Percentiles rank a stretch among this genome's conserved stretches.
phyloP scores from a whole-genome alignment of 805 yeast genomes.

The Yarrowia porcina region DNA sequence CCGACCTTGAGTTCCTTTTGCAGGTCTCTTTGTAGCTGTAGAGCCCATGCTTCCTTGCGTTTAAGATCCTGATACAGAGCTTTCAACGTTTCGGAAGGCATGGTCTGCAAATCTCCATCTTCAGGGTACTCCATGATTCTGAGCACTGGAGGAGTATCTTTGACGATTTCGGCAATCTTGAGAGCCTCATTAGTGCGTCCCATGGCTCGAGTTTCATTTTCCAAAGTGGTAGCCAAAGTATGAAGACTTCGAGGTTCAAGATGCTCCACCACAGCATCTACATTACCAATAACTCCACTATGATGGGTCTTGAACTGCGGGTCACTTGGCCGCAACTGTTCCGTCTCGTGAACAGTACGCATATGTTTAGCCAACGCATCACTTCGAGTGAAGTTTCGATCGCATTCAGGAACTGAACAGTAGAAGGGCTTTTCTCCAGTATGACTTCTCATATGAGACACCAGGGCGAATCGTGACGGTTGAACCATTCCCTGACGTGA shows the following conservation, averaged over 20 bases:
- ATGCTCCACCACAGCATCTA: slow-evolving; percentile 16
- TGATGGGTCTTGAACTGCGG: slow-evolving; percentile 25
- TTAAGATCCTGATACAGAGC: slow-evolving; percentile 29
- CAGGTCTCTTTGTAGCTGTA: slow-evolving; percentile 33
- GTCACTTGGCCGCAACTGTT: slow-evolving; percentile 30
- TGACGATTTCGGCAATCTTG: background rate
- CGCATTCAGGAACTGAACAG: slow-evolving; percentile 67
- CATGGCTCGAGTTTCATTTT: background rate
- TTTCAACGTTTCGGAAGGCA: background rate
- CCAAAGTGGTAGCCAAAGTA: slow-evolving; percentile 11
- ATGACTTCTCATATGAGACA: slow-evolving; percentile 63
- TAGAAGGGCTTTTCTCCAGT: slow-evolving; percentile 64
- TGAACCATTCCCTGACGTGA: slow-evolving; percentile 49
- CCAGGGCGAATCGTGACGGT: slow-evolving; percentile 55
- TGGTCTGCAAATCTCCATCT: slow-evolving; percentile 1
- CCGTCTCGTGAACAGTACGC: slow-evolving; percentile 54
- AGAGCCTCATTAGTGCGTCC: slow-evolving; percentile 3
- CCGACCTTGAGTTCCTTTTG: slow-evolving; percentile 31
- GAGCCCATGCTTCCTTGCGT: slow-evolving; percentile 38
- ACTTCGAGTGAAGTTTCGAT: slow-evolving; percentile 53
- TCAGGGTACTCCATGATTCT: slow-evolving; percentile 10
- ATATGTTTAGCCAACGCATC: slow-evolving; percentile 66
- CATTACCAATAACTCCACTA: background rate
- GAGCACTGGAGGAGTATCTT: background rate
- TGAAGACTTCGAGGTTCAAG: slow-evolving; percentile 12